Evolutionary conservation across 225 moss, liverwort and hornwort genomes (phyloP).

Genomic region (Polytrichum commune): DNA sequence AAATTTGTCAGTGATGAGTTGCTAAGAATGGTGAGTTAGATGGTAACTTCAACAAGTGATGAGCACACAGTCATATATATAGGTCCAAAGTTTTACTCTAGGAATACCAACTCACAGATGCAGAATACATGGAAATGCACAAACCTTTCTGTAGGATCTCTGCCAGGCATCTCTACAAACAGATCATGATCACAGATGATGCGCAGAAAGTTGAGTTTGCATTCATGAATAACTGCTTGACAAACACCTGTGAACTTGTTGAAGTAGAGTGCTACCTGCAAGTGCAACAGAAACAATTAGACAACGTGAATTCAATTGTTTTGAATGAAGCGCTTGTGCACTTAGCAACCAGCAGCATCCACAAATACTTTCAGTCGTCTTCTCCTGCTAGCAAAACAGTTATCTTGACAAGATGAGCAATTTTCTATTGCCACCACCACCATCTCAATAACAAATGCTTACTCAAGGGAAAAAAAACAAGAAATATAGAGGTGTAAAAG

Average conservation of each 20-base stretch:
- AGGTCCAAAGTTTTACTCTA: too few species aligned
- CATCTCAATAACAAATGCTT: too few species aligned
- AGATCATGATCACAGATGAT: slow-evolving; percentile 99
- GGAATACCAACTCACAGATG: too few species aligned
- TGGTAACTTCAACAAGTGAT: too few species aligned
- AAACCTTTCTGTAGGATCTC: slow-evolving; percentile 96
- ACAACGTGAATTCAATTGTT: neutral
- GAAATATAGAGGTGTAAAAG: too few species aligned
- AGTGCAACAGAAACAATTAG: slow-evolving; percentile 17
- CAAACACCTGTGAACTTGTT: slow-evolving; percentile 97
- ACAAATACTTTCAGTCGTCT: neutral
- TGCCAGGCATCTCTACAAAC: slow-evolving; percentile 99
- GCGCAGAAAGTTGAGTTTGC: slow-evolving; percentile 90
- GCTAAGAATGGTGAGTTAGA: too few species aligned
- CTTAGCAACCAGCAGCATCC: slow-evolving; percentile 5
- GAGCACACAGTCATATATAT: too few species aligned
- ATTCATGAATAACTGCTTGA: slow-evolving; percentile 90
- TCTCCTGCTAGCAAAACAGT: too few species aligned
- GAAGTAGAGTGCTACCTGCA: slow-evolving; percentile 92
- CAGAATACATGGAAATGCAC: neutral
- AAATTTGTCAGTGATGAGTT: too few species aligned
- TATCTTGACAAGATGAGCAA: too few species aligned
- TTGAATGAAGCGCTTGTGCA: neutral
- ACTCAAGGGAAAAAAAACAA: too few species aligned
- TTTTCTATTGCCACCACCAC: too few species aligned